Evolutionary conservation across 140 eudicot genomes (phyloP), one percentile per base, ranked within the genome.

Genomic region (Ambrosia hybrid): DNA sequence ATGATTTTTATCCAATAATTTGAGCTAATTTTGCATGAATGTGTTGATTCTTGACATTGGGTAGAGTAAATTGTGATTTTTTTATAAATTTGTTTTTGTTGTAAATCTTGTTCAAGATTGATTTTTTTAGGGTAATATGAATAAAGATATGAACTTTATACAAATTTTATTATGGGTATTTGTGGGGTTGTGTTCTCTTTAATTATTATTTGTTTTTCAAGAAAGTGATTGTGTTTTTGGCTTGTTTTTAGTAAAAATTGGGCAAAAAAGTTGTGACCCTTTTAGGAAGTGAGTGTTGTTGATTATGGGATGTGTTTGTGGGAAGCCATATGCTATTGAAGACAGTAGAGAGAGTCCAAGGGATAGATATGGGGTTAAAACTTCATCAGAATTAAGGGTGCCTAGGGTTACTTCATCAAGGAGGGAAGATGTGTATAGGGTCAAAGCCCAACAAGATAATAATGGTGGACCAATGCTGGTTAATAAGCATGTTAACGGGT

Each of bases 221-320:
- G 59, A 62, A 12, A 52, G 26, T 30, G 2, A 45, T 58, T 15
- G 16, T n/a, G 8, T 41, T 56, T 10, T 9, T 70, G 55, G 8
- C 51, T 57, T 17, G 10, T 53, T 1, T 71, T 70, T 21, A 65
- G 71, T 72, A 16, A 41, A 21, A 21, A 76, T 71, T 66, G 61
- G 52, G 79, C 62, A 46, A 81, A 66, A 67, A 68, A 41, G 52
- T 58, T 58, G 70, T 74, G 34, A 30, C 34, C 34, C 34, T 72
- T 72, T 26, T 6, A 64, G 81, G 85, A 83, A 72, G 80, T 74
- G 75, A 74, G 57, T 73, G 70, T 46, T 46, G 1, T 66, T 76
- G 73, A 74, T 16, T 21, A 90, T 90, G 97, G 97, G 97, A 49
- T 81, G 96, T 78, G 82, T 68, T 72, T 93, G 96, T 65, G 85